These are phyloP conservation scores for Tuber magnatum DNA, from an alignment of 495 filamentous ascomycete genomes.

Conservation along the genomic window DNA sequence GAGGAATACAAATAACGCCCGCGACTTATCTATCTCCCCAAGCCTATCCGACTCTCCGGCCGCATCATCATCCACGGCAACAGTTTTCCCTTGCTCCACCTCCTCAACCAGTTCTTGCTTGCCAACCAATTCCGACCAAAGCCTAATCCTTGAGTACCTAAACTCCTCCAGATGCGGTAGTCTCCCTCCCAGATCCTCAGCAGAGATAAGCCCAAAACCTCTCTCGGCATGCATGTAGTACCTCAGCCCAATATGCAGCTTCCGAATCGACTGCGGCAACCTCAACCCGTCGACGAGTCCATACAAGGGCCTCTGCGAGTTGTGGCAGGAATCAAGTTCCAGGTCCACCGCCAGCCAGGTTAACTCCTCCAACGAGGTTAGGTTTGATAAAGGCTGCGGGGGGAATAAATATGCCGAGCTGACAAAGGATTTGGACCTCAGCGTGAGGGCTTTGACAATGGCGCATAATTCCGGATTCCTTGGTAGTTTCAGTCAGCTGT, in stretches of 20 bases:
- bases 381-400: background rate
- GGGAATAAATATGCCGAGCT: background rate
- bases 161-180: constrained; percentile 7
- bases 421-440: background rate
- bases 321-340: background rate
- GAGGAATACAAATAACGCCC: background rate
- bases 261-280: background rate
- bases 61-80: background rate
- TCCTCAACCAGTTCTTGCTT: background rate
- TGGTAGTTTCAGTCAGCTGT: background rate
- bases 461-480: background rate
- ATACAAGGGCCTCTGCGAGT: background rate
- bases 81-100: background rate
- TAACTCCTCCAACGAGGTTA: background rate
- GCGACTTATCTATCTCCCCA: background rate
- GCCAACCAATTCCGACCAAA: background rate
- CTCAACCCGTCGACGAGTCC: background rate
- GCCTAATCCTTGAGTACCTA: constrained; percentile 10
- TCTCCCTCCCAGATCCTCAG: background rate
- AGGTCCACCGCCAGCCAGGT: background rate
- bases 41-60: background rate
- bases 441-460: background rate
- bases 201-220: background rate
- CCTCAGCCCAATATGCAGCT: constrained; percentile 5
- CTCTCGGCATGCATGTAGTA: background rate